Evolutionary conservation across 73 alveolate species (phyloP).

Genomic region (Blepharisma stoltei): DNA sequence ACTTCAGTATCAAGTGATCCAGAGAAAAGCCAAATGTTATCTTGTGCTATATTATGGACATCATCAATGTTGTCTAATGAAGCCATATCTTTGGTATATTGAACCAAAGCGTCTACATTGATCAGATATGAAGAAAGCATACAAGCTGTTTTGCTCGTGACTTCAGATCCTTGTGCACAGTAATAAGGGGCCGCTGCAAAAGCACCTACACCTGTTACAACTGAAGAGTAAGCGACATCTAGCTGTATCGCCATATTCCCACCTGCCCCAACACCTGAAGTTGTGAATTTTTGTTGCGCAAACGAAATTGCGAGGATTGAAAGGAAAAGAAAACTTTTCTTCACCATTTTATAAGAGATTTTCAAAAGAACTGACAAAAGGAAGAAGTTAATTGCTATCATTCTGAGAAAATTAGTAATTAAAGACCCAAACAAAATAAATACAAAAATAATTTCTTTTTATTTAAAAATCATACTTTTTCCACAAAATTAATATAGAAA

Average conservation of each 20-base stretch:
- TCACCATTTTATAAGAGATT: too few species aligned
- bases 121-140: not conserved
- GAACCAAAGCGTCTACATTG: not conserved
- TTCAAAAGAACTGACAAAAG: too few species aligned
- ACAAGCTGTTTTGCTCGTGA: not conserved
- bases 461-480: too few species aligned
- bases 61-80: not conserved
- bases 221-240: constrained; percentile 44
- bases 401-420: too few species aligned
- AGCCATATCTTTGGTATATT: not conserved
- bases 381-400: too few species aligned
- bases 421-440: too few species aligned
- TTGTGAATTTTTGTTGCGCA: constrained; percentile 28
- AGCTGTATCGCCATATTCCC: constrained; percentile 53
- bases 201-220: constrained; percentile 44
- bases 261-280: constrained; percentile 52
- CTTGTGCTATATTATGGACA: not conserved
- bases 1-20: not conserved
- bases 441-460: too few species aligned
- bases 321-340: too few species aligned
- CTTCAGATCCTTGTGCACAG: constrained; percentile 48
- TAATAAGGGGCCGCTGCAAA: constrained; percentile 58
- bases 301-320: too few species aligned
- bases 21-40: not conserved
- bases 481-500: too few species aligned